These are phyloP conservation scores for Arthrobotrys sinensis DNA, from an alignment of 2,329 filamentous ascomycete genomes.

Conservation along the genomic window DNA sequence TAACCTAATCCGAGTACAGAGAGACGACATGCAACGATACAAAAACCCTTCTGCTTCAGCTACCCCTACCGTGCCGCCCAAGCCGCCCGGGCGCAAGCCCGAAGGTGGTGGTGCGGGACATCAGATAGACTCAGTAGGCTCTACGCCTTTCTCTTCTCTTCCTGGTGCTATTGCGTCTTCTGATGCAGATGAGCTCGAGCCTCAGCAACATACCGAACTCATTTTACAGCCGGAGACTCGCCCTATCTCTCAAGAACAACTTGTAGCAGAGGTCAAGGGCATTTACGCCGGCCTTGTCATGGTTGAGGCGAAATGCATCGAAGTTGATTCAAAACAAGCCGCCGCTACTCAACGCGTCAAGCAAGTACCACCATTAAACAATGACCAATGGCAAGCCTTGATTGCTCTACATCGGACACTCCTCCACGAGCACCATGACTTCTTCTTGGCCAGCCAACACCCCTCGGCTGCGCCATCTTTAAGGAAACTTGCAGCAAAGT, in stretches of 20 bases:
- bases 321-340: conserved; percentile 79
- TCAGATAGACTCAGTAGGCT: conserved; percentile 32
- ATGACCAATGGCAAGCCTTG: conserved; percentile 86
- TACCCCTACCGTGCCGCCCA: conserved; percentile 14
- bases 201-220: conserved; percentile 66
- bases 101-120: conserved; percentile 19
- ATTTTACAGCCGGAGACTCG: conserved; percentile 76
- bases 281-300: conserved; percentile 88
- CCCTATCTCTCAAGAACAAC: conserved; percentile 81
- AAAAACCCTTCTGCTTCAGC: conserved; percentile 23
- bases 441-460: conserved; percentile 89
- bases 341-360: conserved; percentile 66
- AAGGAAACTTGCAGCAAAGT: conserved; percentile 80
- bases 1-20: conserved; percentile 16
- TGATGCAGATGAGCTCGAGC: conserved; percentile 42
- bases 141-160: conserved; percentile 17
- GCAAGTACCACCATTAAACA: conserved; percentile 68
- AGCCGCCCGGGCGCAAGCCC: conserved; percentile 18
- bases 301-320: conserved; percentile 89
- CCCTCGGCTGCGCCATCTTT: conserved; percentile 81
- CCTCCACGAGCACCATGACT: conserved; percentile 86
- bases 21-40: conserved; percentile 45
- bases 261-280: conserved; percentile 84
- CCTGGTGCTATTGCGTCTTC: neutral
- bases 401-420: conserved; percentile 86